phyloP scores from a whole-genome alignment of 2,329 filamentous ascomycete species.

The Scedosporium aurantiacum region DNA sequence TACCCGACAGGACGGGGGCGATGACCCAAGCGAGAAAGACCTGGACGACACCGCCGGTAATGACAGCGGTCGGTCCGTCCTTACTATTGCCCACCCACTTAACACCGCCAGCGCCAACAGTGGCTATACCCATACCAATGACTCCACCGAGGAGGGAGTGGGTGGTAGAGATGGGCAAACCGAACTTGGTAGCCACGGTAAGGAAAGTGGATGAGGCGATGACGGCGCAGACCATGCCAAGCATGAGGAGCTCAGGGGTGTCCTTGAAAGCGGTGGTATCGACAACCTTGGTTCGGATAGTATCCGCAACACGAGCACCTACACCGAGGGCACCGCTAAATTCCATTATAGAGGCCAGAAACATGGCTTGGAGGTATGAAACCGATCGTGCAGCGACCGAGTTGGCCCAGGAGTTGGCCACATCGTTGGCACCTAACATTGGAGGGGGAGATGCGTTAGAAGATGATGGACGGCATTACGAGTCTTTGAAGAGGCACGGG shows the following conservation, averaged over 20 bases:
- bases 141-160: constrained; percentile 50
- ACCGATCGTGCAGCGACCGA: constrained; percentile 60
- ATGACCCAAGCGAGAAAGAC: constrained; percentile 52
- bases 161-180: constrained; percentile 50
- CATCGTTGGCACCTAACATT: constrained; percentile 43
- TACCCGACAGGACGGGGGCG: constrained; percentile 42
- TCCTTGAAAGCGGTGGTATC: constrained; percentile 32
- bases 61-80: constrained; percentile 21
- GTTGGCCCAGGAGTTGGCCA: constrained; percentile 67
- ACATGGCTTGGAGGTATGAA: constrained; percentile 48
- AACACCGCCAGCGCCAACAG: constrained; percentile 38
- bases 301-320: constrained; percentile 48
- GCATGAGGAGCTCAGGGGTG: constrained; percentile 42
- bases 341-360: constrained; percentile 47
- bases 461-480: constrained; percentile 5
- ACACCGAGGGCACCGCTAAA: constrained; percentile 50
- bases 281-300: constrained; percentile 51
- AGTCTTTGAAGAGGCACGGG: background rate
- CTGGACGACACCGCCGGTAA: constrained; percentile 41
- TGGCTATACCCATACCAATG: constrained; percentile 47
- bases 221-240: constrained; percentile 46
- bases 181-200: constrained; percentile 42
- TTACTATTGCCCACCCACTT: constrained; percentile 37
- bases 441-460: background rate
- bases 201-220: constrained; percentile 42